Conservation (phyloP, 805 yeast species). For the Monosporozyma solicola region DNA sequence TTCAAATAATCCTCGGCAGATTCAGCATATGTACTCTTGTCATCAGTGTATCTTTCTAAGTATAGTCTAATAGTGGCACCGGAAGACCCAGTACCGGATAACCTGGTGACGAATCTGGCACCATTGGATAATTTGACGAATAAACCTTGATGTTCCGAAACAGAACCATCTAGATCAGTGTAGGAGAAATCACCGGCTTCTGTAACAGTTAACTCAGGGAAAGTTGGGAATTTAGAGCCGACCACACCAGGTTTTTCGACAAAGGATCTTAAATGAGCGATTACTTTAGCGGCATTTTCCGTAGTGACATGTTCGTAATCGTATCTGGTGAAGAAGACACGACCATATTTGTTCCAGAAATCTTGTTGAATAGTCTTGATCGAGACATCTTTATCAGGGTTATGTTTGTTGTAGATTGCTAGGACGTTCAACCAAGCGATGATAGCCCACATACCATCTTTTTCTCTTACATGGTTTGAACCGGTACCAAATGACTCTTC, state of each 20-base stretch:
- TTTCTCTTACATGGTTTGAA: slow-evolving; percentile 93
- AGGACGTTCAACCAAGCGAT: slow-evolving; percentile 94
- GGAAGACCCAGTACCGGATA: slow-evolving; percentile 95
- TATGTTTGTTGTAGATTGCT: slow-evolving; percentile 64
- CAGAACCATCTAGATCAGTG: slow-evolving; percentile 91
- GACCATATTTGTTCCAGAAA: slow-evolving; percentile 90
- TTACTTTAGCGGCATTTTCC: slow-evolving; percentile 65
- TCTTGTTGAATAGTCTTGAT: slow-evolving; percentile 72
- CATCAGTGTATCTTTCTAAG: slow-evolving; percentile 72
- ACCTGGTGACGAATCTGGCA: slow-evolving; percentile 76
- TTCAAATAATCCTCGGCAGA: slow-evolving; percentile 63
- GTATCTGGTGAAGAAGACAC: slow-evolving; percentile 95
- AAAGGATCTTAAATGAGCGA: slow-evolving; percentile 40
- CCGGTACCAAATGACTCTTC: slow-evolving; percentile 99
- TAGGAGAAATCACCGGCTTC: slow-evolving; percentile 88
- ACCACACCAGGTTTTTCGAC: slow-evolving; percentile 34
- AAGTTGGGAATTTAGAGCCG: slow-evolving; percentile 43
- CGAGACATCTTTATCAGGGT: slow-evolving; percentile 52
- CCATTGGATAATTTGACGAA: slow-evolving; percentile 77
- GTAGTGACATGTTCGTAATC: slow-evolving; percentile 80
- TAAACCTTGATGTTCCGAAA: slow-evolving; percentile 81
- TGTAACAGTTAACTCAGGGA: slow-evolving; percentile 41
- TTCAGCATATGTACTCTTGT: slow-evolving; percentile 38
- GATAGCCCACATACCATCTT: slow-evolving; percentile 97
- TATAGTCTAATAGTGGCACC: slow-evolving; percentile 96